Percentiles rank a stretch among this genome's conserved stretches.
phyloP scores from a whole-genome alignment of 768 basidiomycete species.

The Auricularia heimuer region DNA sequence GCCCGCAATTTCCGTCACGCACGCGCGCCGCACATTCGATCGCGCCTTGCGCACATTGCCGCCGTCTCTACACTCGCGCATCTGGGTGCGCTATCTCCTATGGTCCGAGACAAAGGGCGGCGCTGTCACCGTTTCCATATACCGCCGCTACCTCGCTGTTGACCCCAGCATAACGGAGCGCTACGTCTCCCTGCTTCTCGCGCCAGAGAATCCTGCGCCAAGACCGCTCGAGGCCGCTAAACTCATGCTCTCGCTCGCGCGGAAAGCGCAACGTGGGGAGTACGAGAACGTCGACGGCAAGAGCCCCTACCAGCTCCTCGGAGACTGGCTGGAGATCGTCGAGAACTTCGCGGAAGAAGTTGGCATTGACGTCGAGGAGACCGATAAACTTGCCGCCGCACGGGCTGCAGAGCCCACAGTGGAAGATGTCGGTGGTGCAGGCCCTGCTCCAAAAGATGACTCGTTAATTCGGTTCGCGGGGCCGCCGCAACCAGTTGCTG shows the following conservation, averaged over 20 bases:
- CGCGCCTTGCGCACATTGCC: constrained; percentile 88
- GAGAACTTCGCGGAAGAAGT: constrained; percentile 89
- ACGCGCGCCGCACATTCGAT: constrained; percentile 90
- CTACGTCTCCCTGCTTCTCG: constrained; percentile 59
- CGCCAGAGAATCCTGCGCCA: constrained; percentile 41
- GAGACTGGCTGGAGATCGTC: constrained; percentile 85
- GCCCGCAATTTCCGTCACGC: constrained; percentile 70
- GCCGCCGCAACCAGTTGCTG: constrained; percentile 45
- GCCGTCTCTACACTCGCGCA: constrained; percentile 80
- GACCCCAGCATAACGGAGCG: constrained; percentile 76
- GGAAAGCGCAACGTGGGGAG: constrained; percentile 72
- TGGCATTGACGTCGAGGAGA: constrained; percentile 76
- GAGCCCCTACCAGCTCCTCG: constrained; percentile 88
- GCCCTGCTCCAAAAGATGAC: constrained; percentile 41
- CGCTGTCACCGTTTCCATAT: constrained; percentile 65
- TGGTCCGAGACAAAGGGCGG: constrained; percentile 86
- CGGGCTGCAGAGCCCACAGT: constrained; percentile 22
- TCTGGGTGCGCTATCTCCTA: constrained; percentile 88
- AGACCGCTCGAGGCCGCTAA: constrained; percentile 92
- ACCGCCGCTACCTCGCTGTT: constrained; percentile 79
- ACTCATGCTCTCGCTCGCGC: constrained; percentile 70
- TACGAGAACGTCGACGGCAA: constrained; percentile 87
- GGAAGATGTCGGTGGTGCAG: constrained; percentile 12
- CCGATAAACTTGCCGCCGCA: constrained; percentile 35
- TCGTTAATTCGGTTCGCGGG: constrained; percentile 65